Evolutionary conservation across 73 alveolate species (phyloP).

Genomic region (Paraurostyla sp.): DNA sequence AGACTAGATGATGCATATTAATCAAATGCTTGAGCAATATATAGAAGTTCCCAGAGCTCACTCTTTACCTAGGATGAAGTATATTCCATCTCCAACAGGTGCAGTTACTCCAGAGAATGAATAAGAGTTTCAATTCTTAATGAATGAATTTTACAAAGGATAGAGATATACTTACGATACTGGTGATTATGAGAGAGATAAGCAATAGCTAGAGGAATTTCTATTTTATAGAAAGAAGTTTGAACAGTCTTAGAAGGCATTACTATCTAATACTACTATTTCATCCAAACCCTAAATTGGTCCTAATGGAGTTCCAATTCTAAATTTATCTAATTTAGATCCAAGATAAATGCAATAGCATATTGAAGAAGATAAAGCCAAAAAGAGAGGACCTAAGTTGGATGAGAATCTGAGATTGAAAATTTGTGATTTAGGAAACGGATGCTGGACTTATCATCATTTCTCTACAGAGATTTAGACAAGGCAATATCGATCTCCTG

Average conservation of each 20-base stretch:
- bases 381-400: conserved; percentile 70
- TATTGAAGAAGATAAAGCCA: conserved; percentile 52
- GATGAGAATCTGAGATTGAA: conserved; percentile 82
- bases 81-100: conserved; percentile 5
- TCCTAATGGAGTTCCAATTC: conserved; percentile 21
- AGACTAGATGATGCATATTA: conserved; percentile 12
- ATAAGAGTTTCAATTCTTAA: conserved; percentile 9
- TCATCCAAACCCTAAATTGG: no score
- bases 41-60: conserved; percentile 41
- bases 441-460: conserved; percentile 95
- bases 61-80: conserved; percentile 15
- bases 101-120: neutral
- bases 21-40: conserved; percentile 45
- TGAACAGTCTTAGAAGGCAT: conserved; percentile 45
- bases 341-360: conserved; percentile 28
- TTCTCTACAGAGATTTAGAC: conserved; percentile 93
- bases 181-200: conserved; percentile 1
- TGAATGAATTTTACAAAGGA: neutral
- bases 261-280: neutral
- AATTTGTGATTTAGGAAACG: conserved; percentile 96
- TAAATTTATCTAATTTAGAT: conserved; percentile 15
- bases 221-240: conserved; percentile 46
- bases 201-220: neutral
- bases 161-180: conserved; percentile 38
- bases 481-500: conserved; percentile 98